Conservation (phyloP, 2,329 filamentous ascomycete genomes). For the Aureobasidium namibiae region DNA sequence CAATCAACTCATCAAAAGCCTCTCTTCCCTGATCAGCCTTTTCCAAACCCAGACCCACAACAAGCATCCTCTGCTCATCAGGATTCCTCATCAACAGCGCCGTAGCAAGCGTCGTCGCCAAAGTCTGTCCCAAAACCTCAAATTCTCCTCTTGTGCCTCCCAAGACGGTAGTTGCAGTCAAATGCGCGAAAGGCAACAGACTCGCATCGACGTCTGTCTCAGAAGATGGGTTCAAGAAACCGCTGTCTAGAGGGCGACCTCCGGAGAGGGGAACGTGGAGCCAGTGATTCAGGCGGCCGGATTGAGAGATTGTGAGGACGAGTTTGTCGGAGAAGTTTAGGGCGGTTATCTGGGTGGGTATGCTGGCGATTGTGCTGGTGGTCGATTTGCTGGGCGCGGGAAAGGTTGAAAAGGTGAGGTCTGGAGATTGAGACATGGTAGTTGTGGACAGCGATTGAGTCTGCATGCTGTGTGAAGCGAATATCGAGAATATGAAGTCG, state of each 20-base stretch:
- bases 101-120: constrained; percentile 82
- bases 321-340: constrained; percentile 84
- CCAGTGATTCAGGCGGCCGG: constrained; percentile 84
- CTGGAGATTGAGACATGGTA: constrained; percentile 34
- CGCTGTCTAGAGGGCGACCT: constrained; percentile 54
- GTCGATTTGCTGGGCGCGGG: constrained; percentile 30
- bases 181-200: constrained; percentile 66
- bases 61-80: constrained; percentile 49
- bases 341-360: constrained; percentile 62
- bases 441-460: background rate
- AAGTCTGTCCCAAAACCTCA: constrained; percentile 68
- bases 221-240: constrained; percentile 30
- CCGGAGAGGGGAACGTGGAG: constrained; percentile 75
- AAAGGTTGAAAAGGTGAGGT: constrained; percentile 50
- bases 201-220: constrained; percentile 35
- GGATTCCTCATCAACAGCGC: constrained; percentile 65
- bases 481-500: background rate
- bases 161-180: constrained; percentile 80
- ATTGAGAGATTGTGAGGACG: constrained; percentile 78
- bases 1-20: constrained; percentile 32
- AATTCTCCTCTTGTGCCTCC: constrained; percentile 78
- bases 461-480: background rate
- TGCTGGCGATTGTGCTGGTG: constrained; percentile 55
- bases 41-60: constrained; percentile 51
- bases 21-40: constrained; percentile 32